phyloP scores from a whole-genome alignment of 345 rosid species.

The Corchorus olitorius region DNA sequence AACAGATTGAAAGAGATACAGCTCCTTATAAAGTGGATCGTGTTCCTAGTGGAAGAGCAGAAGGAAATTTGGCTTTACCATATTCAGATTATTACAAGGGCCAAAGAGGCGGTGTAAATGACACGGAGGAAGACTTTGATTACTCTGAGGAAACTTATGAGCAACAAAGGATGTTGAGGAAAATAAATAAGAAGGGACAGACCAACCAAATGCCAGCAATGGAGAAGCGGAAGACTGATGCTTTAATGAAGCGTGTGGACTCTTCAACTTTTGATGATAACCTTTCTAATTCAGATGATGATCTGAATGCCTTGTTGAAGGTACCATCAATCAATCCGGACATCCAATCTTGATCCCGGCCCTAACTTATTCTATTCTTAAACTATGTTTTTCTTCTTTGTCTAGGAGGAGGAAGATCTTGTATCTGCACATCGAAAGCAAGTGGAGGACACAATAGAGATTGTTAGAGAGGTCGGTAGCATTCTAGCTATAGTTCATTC shows the following conservation, averaged over 20 bases:
- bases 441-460: slow-evolving; percentile 57
- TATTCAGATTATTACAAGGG: slow-evolving; percentile 29
- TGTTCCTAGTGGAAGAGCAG: slow-evolving; percentile 42
- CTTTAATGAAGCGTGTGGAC: slow-evolving; percentile 27
- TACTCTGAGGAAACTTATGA: slow-evolving; percentile 29
- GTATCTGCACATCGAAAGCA: slow-evolving; percentile 55
- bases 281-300: slow-evolving; percentile 41
- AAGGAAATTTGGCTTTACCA: slow-evolving; percentile 32
- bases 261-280: slow-evolving; percentile 21
- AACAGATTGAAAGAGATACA: slow-evolving; percentile 41
- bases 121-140: slow-evolving; percentile 33
- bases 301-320: slow-evolving; percentile 52
- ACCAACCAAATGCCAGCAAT: slow-evolving; percentile 28
- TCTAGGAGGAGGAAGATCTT: slow-evolving; percentile 65
- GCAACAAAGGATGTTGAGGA: slow-evolving; percentile 31
- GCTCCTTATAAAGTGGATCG: slow-evolving; percentile 29
- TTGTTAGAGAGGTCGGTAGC: slow-evolving; percentile 50
- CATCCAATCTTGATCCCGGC: neutral
- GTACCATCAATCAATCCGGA: slow-evolving; percentile 22
- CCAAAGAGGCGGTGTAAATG: slow-evolving; percentile 31
- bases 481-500: neutral
- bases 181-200: slow-evolving; percentile 24
- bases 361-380: neutral
- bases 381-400: slow-evolving; percentile 11
- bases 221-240: slow-evolving; percentile 26